Evolutionary conservation across 371 early-diverging fungal genomes (phyloP).

Genomic region (Mucor sp.): DNA sequence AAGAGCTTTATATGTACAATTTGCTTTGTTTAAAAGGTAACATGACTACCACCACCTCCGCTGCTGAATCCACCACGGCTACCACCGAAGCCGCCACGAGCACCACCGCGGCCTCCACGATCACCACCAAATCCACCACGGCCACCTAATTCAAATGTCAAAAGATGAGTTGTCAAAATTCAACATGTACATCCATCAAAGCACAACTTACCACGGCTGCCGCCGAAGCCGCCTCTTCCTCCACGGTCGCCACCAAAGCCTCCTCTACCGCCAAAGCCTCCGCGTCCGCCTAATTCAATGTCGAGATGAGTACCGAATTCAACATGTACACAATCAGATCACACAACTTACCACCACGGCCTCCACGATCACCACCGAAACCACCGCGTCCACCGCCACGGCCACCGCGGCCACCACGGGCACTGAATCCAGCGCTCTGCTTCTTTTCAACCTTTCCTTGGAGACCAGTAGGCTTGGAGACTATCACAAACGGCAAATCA

Average conservation of each 20-base stretch:
- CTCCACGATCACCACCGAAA: constrained; percentile 9
- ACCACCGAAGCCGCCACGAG: neutral
- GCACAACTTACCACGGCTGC: too few species aligned
- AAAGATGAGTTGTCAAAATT: too few species aligned
- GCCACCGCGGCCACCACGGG: constrained; percentile 15
- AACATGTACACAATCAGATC: too few species aligned
- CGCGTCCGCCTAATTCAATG: constrained; percentile 6
- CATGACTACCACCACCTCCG: constrained; percentile 10
- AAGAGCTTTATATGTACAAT: constrained; percentile 1
- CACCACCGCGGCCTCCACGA: constrained; percentile 10
- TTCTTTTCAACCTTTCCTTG: constrained; percentile 58
- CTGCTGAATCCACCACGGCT: constrained; percentile 15
- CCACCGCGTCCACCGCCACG: constrained; percentile 16
- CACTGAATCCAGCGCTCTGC: constrained; percentile 36
- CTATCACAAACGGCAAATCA: constrained; percentile 7
- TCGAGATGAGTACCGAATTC: too few species aligned
- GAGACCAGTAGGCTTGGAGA: constrained; percentile 44
- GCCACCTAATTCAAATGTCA: neutral
- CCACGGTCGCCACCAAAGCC: constrained; percentile 11
- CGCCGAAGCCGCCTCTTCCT: constrained; percentile 16
- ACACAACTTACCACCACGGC: constrained; percentile 2
- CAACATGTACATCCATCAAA: too few species aligned
- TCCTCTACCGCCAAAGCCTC: constrained; percentile 9
- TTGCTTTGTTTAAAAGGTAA: constrained; percentile 15
- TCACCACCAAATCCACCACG: constrained; percentile 13